Evolutionary conservation across 768 basidiomycete genomes (phyloP), one percentile per base, ranked within the genome.

Genomic region (Megacollybia marginata): DNA sequence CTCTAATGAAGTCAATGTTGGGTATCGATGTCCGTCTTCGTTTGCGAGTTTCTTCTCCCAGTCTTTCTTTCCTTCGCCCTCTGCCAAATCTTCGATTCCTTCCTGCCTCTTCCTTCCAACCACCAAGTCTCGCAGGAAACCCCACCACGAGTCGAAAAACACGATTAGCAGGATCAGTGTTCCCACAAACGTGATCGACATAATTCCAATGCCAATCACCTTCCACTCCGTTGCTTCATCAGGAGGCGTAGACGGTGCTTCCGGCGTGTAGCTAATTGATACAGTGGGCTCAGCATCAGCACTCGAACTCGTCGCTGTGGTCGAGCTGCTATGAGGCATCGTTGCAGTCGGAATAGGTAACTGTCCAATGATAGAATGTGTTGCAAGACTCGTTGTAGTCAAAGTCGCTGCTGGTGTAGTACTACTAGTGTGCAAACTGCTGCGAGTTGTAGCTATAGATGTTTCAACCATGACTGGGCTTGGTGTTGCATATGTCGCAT

Each of bases 61-160:
- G 56, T 70, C 75, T 45, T 75, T 68, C 52, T 75, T 77, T 58
- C 79, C 72, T 75, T 78, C 80, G 65, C 88, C 85, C 0, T 78
- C 78, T 28, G 83, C 68, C 63, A 86, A 63, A 49, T 76, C 73
- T 61, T 87, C 85, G 32, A 64, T 59, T 23, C 69, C 70, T 31
- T 49, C 52, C 9, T 52, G 50, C 7, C 59, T 59, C 44, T 61
- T 62, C 55, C 62, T 62, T 52, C 75, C 71, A 50, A 72, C 70
- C 18, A 78, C 42, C 44, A 78, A 57, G 43, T 79, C 80, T 33
- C 71, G 65, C 47, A 83, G 48, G 62, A 85, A 80, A 20, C 76
- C 71, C 74, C 75, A 81, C 74, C 84, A 82, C 33, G 79, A 74
- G 65, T 89, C 85, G 64, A 85, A 87, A 65, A 83, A 88, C 28